Evolutionary conservation across 345 rosid species (phyloP), one percentile per base, ranked within the genome.

Genomic region (Erysimum cheiranthoides): DNA sequence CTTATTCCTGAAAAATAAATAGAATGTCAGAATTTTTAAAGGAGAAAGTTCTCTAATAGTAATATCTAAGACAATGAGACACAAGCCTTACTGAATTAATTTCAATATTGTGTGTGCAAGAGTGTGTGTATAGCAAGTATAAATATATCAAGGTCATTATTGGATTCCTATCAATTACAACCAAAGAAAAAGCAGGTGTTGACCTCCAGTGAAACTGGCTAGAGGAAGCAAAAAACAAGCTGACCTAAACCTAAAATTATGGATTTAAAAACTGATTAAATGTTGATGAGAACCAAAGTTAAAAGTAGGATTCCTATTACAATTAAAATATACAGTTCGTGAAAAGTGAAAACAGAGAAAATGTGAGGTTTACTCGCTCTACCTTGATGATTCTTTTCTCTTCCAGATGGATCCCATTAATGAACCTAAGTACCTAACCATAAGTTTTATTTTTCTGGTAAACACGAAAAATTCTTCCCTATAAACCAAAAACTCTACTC

Each of bases 1-100:
- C 79, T 94, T 92, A 57, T 92, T 92, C 83, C 98, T 94, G 90
- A 74, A 84, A 80, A 59, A 14, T 38, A 10, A 62, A 61, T 21
- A 66, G 52, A 62, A 61, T 46, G 25, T 69, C 9, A 66, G 31
- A 46, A 69, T 58, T 47, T 17, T 34, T 18, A 1, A 28, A 42
- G 47, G 17, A 53, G 43, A 10, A 70, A 27, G 21, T 8, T 43
- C 49, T 43, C 17, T 42, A 12, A 42, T 1, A 12, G n/a, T n/a
- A 5, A 12, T 42, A 21, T 21, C 1, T 21, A 21, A 21, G 25
- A 21, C 25, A 21, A 21, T 21, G 3, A 31, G 32, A 31, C 32
- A 31, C 4, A 31, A 31, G 32, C 5, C 32, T 2, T 31, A 2
- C 32, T 31, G 32, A 5, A n/a, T n/a, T n/a, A 32, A 32, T 32